Base-by-base conservation (phyloP, 164 flowering plant species). In the Echeveria elegans region DNA sequence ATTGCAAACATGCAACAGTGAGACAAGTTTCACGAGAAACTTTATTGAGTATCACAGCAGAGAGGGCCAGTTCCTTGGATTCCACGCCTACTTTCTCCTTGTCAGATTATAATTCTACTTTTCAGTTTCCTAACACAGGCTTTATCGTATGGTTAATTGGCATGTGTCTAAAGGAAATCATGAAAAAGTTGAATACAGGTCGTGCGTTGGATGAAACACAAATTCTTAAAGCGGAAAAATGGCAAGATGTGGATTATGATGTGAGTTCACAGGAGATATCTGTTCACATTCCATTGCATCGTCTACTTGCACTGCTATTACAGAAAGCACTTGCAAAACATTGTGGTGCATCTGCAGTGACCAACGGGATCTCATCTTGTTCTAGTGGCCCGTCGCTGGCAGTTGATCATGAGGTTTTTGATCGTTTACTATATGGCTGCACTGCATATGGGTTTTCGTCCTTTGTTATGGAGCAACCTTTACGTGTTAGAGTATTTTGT, bases 381-480 rank as follows among this genome's bases (percentile, higher is more conserved):
- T 64, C 77, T 72, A 61, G 63, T 36, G 61, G 61, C 75, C 68
- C 76, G 34, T 67, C 66, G 32, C 68, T 79, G 31, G 73, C 76
- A 31, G 36, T 30, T 34, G 30, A 50, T 50, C 26, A 52, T 38
- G 85, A 82, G 63, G 86, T 86, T 72, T 88, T 92, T 75, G 69
- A 78, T 34, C 76, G 75, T 31, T 38, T 88, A 34, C 76, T 95
- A 28, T 72, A 73, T 41, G 86, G 86, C 24, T 88, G 87, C 77
- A 89, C 88, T 66, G 87, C 97, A 32, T 59, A 69, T 74, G 96
- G 96, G 21, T 92, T 92, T 79, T 89, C 97, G 61, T 86, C 86
- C 53, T 84, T 80, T 73, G 66, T 91, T 56, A 88, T 95, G 99
- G 97, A 95, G 75, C 92, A 95, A 81, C 94, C 94, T 67, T 70